phyloP scores from a whole-genome alignment of 192 early-diverging fungal genomes.

The Coemansia sp. region DNA sequence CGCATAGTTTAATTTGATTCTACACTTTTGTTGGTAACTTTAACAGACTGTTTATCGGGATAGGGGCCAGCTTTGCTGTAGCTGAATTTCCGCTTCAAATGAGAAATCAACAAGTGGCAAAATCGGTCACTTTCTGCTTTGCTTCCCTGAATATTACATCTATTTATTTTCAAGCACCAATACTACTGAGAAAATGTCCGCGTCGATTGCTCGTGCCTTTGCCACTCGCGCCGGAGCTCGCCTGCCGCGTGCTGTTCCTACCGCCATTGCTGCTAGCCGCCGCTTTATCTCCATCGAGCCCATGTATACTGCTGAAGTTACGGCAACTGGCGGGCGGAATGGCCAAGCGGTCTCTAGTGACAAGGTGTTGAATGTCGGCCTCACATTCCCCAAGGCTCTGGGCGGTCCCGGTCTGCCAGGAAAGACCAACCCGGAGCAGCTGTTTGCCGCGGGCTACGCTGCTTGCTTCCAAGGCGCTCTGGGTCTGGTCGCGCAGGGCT shows the following conservation, averaged over 20 bases:
- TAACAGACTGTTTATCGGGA: not conserved
- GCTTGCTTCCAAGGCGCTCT: conserved; percentile 64
- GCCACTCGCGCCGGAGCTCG: conserved; percentile 26
- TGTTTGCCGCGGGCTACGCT: conserved; percentile 59
- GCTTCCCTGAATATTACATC: not conserved
- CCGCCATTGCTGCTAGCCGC: conserved; percentile 13
- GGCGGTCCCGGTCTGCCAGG: conserved; percentile 56
- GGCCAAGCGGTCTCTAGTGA: conserved; percentile 59
- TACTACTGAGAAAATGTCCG: conserved; percentile 16
- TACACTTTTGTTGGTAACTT: not conserved
- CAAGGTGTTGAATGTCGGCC: conserved; percentile 52
- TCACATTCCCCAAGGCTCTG: conserved; percentile 60
- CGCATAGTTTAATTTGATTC: conserved; percentile 75
- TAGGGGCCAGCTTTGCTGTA: not conserved
- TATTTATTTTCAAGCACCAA: not conserved
- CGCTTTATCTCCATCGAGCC: conserved; percentile 55
- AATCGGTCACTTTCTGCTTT: not conserved
- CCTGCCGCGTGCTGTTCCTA: conserved; percentile 8
- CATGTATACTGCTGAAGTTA: conserved; percentile 60
- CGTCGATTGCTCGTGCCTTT: conserved; percentile 32
- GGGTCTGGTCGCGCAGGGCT: conserved; percentile 50
- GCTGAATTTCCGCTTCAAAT: not conserved
- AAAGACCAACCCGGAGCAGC: conserved; percentile 63
- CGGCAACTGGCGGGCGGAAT: conserved; percentile 58
- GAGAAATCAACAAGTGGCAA: not conserved